Evolutionary conservation across 495 filamentous ascomycete genomes (phyloP).

Genomic region (Talaromyces ruber): DNA sequence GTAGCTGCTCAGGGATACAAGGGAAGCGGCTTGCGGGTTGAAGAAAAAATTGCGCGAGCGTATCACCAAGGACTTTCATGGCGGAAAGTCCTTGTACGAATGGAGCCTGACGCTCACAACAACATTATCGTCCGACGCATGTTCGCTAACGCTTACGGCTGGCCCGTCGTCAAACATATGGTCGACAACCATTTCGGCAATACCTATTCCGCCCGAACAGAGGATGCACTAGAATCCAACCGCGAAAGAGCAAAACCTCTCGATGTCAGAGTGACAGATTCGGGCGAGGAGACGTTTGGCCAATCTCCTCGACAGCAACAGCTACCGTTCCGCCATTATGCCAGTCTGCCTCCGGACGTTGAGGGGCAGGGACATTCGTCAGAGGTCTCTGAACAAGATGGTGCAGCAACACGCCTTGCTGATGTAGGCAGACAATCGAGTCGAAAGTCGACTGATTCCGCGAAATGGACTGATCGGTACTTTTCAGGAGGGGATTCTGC

Average conservation of each 20-base stretch:
- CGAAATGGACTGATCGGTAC: constrained; percentile 7
- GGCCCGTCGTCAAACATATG: constrained; percentile 91
- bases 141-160: constrained; percentile 96
- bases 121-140: constrained; percentile 93
- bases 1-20: constrained; percentile 13
- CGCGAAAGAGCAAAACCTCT: constrained; percentile 42
- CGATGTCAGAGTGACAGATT: constrained; percentile 19
- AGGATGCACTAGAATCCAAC: constrained; percentile 47
- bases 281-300: constrained; percentile 37
- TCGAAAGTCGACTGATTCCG: constrained; percentile 2
- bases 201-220: constrained; percentile 45
- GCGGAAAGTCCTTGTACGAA: constrained; percentile 90
- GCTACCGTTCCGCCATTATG: constrained; percentile 8
- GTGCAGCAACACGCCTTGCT: neutral
- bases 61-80: constrained; percentile 86
- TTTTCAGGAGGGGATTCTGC: constrained; percentile 1
- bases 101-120: constrained; percentile 97
- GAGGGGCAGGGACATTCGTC: neutral
- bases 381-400: neutral
- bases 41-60: constrained; percentile 94
- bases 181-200: constrained; percentile 88
- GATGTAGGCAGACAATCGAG: neutral
- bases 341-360: neutral
- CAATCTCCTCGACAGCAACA: constrained; percentile 1
- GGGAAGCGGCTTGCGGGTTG: constrained; percentile 64